phyloP scores from a whole-genome alignment of 192 early-diverging fungal genomes.

The Obelidium mucronatum region DNA sequence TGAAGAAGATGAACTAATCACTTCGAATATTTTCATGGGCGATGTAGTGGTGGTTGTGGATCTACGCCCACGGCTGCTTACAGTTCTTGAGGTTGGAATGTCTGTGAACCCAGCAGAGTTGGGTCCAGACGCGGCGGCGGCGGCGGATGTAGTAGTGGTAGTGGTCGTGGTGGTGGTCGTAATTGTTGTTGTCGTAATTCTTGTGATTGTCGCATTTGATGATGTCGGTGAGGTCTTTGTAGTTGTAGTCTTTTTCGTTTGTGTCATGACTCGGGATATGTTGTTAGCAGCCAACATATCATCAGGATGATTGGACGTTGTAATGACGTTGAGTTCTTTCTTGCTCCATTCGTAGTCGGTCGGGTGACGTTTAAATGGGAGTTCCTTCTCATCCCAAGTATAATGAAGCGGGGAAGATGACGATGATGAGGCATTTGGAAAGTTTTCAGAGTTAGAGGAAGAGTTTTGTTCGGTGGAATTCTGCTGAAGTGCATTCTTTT shows the following conservation, averaged over 20 bases:
- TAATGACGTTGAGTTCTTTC: background rate
- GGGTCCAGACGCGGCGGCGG: too few relatives aligned
- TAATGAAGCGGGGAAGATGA: background rate
- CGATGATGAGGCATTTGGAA: background rate
- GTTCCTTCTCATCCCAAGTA: background rate
- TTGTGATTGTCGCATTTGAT: background rate
- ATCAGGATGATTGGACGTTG: background rate
- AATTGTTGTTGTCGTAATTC: background rate
- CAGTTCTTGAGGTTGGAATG: too few relatives aligned
- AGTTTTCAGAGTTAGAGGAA: background rate
- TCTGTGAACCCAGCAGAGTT: too few relatives aligned
- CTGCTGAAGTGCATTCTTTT: background rate
- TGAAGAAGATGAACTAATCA: background rate
- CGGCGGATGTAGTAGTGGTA: too few relatives aligned
- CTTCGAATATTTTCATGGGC: constrained; percentile 13
- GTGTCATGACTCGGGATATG: background rate
- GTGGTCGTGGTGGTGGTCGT: background rate
- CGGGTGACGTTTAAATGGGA: background rate
- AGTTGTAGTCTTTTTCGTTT: background rate
- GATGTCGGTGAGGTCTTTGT: background rate
- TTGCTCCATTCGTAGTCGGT: background rate
- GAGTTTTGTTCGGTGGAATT: background rate
- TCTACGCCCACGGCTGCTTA: too few relatives aligned
- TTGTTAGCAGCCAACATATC: background rate
- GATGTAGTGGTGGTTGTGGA: background rate